A percentile compares a stretch with the other conserved stretches of the same genome.
Evolutionary conservation across 106 monocot species (phyloP).

Genomic region (Dendrobium chrysotoxum): DNA sequence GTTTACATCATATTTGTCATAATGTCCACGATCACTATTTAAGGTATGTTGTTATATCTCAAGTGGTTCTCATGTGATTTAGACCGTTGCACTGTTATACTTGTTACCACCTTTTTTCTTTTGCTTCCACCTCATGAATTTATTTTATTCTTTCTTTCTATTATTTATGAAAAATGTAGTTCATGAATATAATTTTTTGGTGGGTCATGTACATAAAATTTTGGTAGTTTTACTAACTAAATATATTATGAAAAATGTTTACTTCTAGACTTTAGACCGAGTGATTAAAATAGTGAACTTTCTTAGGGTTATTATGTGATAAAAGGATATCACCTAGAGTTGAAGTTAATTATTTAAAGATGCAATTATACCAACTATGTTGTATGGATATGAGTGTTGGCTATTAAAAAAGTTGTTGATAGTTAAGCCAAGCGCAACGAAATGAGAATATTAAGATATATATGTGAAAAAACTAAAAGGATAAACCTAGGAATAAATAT

Average conservation of each 20-base stretch:
- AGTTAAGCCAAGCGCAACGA: not conserved
- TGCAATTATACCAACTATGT: too few species aligned
- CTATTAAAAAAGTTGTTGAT: too few species aligned
- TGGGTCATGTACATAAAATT: too few species aligned
- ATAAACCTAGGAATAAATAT: not conserved
- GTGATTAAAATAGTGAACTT: not conserved
- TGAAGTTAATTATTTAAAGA: too few species aligned
- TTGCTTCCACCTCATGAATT: not conserved
- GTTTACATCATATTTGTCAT: not conserved
- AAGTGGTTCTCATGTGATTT: not conserved
- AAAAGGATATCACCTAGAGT: not conserved
- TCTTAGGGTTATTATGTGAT: not conserved
- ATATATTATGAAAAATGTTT: not conserved
- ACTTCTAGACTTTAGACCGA: not conserved
- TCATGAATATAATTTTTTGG: not conserved
- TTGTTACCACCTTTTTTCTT: not conserved
- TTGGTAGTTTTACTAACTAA: too few species aligned
- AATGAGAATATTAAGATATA: not conserved
- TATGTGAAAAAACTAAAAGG: not conserved
- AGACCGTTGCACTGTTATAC: not conserved
- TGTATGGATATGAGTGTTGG: too few species aligned
- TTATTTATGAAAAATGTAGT: not conserved
- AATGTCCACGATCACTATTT: not conserved
- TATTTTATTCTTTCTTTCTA: not conserved
- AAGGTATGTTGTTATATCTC: not conserved